Conservation (phyloP, 2,329 filamentous ascomycete genomes). For the Pseudomassariella vexata region DNA sequence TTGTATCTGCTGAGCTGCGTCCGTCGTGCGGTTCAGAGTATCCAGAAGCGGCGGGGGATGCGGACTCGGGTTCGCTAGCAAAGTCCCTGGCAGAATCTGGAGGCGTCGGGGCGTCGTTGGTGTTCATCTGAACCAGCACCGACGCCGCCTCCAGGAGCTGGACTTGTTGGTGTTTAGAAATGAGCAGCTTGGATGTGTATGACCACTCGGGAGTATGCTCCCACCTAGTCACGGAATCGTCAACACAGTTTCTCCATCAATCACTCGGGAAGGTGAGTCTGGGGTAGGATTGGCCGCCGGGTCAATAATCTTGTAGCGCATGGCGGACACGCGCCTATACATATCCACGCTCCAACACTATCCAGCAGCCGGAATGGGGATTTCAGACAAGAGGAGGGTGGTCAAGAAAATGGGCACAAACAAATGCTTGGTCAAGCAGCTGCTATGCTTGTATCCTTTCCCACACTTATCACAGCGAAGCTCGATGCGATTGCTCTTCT, state of each 20-base stretch:
- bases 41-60: slow-evolving; percentile 74
- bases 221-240: slow-evolving; percentile 65
- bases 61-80: slow-evolving; percentile 75
- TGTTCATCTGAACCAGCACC: slow-evolving; percentile 90
- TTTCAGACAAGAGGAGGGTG: slow-evolving; percentile 29
- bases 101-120: slow-evolving; percentile 48
- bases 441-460: slow-evolving; percentile 99
- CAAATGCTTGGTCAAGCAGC: slow-evolving; percentile 99
- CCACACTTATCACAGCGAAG: slow-evolving; percentile 96
- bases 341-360: too few relatives aligned
- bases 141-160: slow-evolving; percentile 94
- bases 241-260: slow-evolving; percentile 26
- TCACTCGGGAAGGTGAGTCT: slow-evolving; percentile 8
- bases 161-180: slow-evolving; percentile 99
- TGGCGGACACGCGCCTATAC: too few relatives aligned
- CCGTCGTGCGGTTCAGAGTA: slow-evolving; percentile 74
- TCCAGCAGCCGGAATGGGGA: slow-evolving; percentile 20
- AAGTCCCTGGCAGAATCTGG: slow-evolving; percentile 62
- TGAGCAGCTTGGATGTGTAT: slow-evolving; percentile 92
- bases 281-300: too few relatives aligned
- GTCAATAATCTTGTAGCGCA: too few relatives aligned
- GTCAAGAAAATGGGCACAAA: slow-evolving; percentile 68
- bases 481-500: slow-evolving; percentile 75
- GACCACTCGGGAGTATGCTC: slow-evolving; percentile 99
- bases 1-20: slow-evolving; percentile 85